Percentiles rank a stretch among this genome's conserved stretches.
Evolutionary conservation across 2,329 filamentous ascomycete genomes (phyloP).

Genomic region (Colletotrichum salicis): DNA sequence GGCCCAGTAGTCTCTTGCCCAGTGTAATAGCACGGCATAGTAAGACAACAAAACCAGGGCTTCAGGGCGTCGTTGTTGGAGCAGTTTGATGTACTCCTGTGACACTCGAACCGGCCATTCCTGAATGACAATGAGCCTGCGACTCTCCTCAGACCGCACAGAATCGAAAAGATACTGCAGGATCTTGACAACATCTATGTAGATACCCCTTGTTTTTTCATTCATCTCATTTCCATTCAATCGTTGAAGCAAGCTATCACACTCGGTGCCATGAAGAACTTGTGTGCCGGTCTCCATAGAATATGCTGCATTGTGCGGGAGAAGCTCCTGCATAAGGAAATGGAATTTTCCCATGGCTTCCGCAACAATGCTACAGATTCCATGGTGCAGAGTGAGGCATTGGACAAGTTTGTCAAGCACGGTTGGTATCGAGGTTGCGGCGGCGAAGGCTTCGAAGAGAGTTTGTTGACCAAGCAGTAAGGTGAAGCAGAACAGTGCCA

Average conservation of each 20-base stretch:
- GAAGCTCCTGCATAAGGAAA: not conserved
- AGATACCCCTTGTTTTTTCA: not conserved
- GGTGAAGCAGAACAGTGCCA: constrained; percentile 58
- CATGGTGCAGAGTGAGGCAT: constrained; percentile 54
- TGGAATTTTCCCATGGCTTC: not conserved
- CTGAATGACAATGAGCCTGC: constrained; percentile 39
- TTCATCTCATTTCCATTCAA: constrained; percentile 26
- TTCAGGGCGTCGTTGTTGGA: constrained; percentile 2
- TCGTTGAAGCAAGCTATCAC: constrained; percentile 40
- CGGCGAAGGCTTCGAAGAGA: constrained; percentile 52
- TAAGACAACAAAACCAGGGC: constrained; percentile 52
- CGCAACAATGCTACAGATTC: constrained; percentile 50
- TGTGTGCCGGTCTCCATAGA: not conserved
- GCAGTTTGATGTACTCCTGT: constrained; percentile 43
- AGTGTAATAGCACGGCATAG: constrained; percentile 52
- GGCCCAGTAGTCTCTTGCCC: constrained; percentile 46
- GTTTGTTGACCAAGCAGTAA: constrained; percentile 56
- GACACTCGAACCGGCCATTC: constrained; percentile 49
- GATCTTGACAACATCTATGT: not conserved
- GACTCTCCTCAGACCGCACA: not conserved
- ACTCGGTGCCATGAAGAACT: constrained; percentile 37
- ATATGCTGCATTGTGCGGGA: not conserved
- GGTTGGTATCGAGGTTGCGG: not conserved
- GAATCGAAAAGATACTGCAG: not conserved
- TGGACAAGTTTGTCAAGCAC: constrained; percentile 50